A percentile compares a stretch with the other conserved stretches of the same genome.
These are phyloP conservation scores for Cercospora zeae-maydis DNA, from an alignment of 2,329 filamentous ascomycete genomes.

Conservation along the genomic window DNA sequence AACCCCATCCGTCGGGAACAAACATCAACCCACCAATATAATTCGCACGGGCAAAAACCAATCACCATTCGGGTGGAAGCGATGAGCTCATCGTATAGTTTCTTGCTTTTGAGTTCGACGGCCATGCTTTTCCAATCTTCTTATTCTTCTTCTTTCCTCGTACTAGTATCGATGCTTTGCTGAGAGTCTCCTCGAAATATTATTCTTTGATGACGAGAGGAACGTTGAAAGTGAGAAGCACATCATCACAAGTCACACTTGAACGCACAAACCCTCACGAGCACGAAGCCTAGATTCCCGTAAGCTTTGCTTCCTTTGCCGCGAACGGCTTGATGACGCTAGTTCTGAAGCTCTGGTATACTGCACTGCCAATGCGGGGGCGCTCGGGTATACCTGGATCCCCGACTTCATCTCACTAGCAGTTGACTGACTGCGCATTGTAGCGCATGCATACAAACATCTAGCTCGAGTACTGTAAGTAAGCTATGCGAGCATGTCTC, in stretches of 20 bases:
- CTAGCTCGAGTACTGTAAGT: neutral
- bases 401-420: neutral
- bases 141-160: no score
- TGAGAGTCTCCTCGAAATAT: no score
- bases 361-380: neutral
- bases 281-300: neutral
- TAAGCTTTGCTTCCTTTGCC: neutral
- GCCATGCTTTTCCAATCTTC: neutral
- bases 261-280: neutral
- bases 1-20: no score
- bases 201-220: neutral
- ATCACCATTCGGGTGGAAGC: neutral
- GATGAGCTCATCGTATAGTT: constrained; percentile 7
- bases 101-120: constrained; percentile 2
- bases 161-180: no score
- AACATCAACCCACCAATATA: neutral
- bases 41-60: constrained; percentile 1
- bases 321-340: neutral
- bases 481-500: constrained; percentile 6
- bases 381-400: neutral
- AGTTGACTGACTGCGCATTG: neutral
- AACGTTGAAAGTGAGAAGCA: neutral
- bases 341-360: neutral
- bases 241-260: neutral
- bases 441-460: neutral